phyloP scores from a whole-genome alignment of 106 monocot species.

The Vanilla planifolia region DNA sequence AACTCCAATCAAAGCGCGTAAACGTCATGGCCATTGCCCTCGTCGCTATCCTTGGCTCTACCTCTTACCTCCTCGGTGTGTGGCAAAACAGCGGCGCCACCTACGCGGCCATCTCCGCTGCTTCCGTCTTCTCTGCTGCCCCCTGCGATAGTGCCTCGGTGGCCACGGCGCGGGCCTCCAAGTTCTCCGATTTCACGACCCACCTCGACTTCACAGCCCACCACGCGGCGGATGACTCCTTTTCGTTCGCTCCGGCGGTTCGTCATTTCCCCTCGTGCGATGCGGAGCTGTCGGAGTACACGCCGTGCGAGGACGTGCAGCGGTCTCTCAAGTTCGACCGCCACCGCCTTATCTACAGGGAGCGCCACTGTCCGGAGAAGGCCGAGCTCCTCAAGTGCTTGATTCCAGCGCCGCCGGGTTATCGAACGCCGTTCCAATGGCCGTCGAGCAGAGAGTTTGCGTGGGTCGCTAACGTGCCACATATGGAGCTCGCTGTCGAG shows the following conservation, averaged over 20 bases:
- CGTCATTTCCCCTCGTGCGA: constrained; percentile 30
- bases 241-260: not conserved
- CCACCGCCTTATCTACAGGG: constrained; percentile 45
- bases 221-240: constrained; percentile 22
- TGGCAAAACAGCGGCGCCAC: constrained; percentile 28
- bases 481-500: constrained; percentile 66
- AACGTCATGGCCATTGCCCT: constrained; percentile 19
- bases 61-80: constrained; percentile 36
- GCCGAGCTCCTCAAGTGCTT: constrained; percentile 52
- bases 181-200: constrained; percentile 1
- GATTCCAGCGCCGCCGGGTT: constrained; percentile 43
- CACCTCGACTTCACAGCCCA: constrained; percentile 52
- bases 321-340: constrained; percentile 40
- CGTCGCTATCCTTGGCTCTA: constrained; percentile 23
- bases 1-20: constrained; percentile 6
- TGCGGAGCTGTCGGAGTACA: constrained; percentile 57
- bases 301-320: constrained; percentile 59
- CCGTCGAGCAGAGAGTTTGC: constrained; percentile 47
- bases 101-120: constrained; percentile 4
- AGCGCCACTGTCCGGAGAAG: constrained; percentile 58
- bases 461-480: constrained; percentile 76
- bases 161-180: not conserved
- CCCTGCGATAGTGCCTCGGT: constrained; percentile 3
- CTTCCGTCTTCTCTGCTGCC: constrained; percentile 1
- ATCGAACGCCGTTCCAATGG: constrained; percentile 65